Evolutionary conservation across 2,329 filamentous ascomycete species (phyloP).

Genomic region (Neofusicoccum parvum): DNA sequence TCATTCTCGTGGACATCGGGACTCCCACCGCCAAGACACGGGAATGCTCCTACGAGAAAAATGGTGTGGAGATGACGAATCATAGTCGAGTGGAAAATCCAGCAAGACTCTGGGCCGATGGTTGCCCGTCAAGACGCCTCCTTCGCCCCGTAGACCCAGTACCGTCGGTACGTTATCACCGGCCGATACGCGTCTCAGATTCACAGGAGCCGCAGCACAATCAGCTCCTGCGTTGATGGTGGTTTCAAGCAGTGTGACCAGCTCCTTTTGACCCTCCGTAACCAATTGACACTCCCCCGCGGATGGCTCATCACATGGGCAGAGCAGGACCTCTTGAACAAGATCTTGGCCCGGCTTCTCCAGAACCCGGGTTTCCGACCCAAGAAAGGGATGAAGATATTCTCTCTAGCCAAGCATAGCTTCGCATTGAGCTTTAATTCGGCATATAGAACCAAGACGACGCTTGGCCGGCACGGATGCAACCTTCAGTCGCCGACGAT

Average conservation of each 20-base stretch:
- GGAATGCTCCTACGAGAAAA: slow-evolving; percentile 13
- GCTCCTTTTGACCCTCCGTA: neutral
- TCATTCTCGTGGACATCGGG: slow-evolving; percentile 12
- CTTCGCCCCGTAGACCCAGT: neutral
- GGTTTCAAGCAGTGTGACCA: neutral
- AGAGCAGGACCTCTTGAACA: too few relatives aligned
- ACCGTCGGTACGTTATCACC: neutral
- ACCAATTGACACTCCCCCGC: neutral
- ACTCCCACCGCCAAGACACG: slow-evolving; percentile 13
- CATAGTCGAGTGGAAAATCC: neutral
- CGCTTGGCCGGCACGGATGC: slow-evolving; percentile 19
- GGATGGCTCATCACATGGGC: neutral
- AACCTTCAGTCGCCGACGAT: neutral
- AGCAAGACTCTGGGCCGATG: neutral
- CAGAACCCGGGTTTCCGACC: neutral
- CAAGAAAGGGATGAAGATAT: slow-evolving; percentile 17
- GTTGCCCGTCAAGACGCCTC: slow-evolving; percentile 6
- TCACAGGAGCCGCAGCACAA: neutral
- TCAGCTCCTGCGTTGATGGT: neutral
- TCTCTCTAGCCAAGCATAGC: neutral
- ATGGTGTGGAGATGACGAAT: slow-evolving; percentile 5
- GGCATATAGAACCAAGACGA: neutral
- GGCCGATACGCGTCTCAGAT: neutral
- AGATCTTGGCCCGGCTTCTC: neutral
- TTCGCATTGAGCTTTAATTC: slow-evolving; percentile 3